Conservation (phyloP, 345 rosid genomes). For the Aegle marmelos region DNA sequence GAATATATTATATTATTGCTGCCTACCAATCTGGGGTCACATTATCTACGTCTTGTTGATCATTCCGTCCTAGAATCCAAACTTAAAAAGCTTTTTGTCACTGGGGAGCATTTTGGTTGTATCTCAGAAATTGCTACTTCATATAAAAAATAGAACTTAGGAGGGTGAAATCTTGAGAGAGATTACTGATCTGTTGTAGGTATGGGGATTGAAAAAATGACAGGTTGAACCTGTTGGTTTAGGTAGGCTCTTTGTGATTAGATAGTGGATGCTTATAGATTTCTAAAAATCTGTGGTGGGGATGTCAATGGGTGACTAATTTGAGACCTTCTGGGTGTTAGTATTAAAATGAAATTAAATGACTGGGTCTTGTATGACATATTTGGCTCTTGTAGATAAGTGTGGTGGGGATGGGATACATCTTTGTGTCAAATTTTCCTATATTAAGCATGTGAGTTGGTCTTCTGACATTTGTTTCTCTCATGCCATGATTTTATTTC, state of each 20-base stretch:
- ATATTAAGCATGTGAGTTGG: background rate
- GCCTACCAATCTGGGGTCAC: background rate
- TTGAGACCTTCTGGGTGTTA: background rate
- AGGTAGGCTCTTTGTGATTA: background rate
- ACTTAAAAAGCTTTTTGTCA: background rate
- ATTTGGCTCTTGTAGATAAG: background rate
- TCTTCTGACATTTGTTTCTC: background rate
- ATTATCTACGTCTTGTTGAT: background rate
- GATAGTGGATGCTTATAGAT: background rate
- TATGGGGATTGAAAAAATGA: background rate
- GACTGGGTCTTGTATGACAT: background rate
- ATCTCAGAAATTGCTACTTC: background rate
- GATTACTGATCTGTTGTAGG: background rate
- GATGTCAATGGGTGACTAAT: background rate
- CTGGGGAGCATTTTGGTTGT: background rate
- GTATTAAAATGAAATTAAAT: background rate
- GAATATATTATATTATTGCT: background rate
- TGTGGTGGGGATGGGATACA: background rate
- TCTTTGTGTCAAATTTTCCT: background rate
- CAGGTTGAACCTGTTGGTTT: background rate
- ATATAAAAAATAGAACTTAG: background rate
- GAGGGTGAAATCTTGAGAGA: background rate
- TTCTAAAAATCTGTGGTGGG: background rate
- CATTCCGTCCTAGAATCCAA: background rate
- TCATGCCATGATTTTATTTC: slow-evolving; percentile 43